Conservation (phyloP, 2,329 filamentous ascomycete species). For the Paracamarosporium sp. region DNA sequence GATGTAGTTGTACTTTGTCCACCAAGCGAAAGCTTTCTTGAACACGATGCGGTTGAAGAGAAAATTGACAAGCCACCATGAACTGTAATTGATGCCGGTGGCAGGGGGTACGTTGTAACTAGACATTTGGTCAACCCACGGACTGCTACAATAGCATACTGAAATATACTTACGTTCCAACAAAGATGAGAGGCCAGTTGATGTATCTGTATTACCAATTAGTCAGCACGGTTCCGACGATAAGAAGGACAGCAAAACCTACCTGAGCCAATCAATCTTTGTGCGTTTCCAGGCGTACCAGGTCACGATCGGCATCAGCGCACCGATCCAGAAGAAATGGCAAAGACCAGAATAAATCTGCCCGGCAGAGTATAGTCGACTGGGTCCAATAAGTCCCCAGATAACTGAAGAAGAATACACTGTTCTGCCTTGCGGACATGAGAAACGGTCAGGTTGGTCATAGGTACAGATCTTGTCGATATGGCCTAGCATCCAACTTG, state of each 20-base stretch:
- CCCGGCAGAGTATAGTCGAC: slow-evolving; percentile 23
- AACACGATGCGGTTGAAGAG: slow-evolving; percentile 81
- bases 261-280: neutral
- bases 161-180: neutral
- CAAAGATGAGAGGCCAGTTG: slow-evolving; percentile 3
- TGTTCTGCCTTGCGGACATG: slow-evolving; percentile 83
- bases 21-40: slow-evolving; percentile 75
- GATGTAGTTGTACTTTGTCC: slow-evolving; percentile 92
- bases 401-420: slow-evolving; percentile 91
- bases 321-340: slow-evolving; percentile 80
- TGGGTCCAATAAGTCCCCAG: slow-evolving; percentile 86
- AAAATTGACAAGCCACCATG: slow-evolving; percentile 86
- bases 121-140: neutral
- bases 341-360: neutral
- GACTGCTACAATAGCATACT: neutral
- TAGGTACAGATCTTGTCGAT: slow-evolving; percentile 80
- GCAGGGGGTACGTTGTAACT: slow-evolving; percentile 69
- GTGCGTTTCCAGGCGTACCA: slow-evolving; percentile 6
- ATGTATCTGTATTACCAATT: neutral
- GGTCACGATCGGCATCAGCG: slow-evolving; percentile 37
- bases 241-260: neutral
- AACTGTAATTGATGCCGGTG: slow-evolving; percentile 81
- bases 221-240: neutral
- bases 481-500: slow-evolving; percentile 89
- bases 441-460: slow-evolving; percentile 82